A percentile compares a stretch with the other conserved stretches of the same genome.
Conservation (phyloP, 2,329 filamentous ascomycete species). For the Onygena corvina region DNA sequence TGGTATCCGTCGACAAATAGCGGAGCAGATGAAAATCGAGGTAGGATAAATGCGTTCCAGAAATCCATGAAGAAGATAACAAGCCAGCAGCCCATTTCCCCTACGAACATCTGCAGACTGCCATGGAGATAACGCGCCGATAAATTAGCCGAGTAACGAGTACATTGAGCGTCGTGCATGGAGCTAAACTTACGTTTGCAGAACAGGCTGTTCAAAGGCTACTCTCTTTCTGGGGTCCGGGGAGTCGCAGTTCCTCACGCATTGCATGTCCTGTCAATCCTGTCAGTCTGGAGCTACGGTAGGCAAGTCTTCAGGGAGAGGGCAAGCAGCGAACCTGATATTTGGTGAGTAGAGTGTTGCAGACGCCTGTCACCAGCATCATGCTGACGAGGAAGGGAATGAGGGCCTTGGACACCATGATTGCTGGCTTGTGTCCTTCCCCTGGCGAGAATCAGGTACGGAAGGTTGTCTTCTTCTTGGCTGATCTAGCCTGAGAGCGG, state of each 20-base stretch:
- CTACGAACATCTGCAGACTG: constrained; percentile 85
- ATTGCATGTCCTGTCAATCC: constrained; percentile 68
- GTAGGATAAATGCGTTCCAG: constrained; percentile 46
- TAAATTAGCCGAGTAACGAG: not conserved
- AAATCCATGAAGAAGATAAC: constrained; percentile 62
- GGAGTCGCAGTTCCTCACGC: constrained; percentile 75
- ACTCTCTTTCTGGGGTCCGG: constrained; percentile 52
- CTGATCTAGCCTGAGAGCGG: not conserved
- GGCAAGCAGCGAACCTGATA: constrained; percentile 57
- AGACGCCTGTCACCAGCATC: constrained; percentile 93
- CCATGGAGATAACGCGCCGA: not conserved
- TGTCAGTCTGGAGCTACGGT: constrained; percentile 77
- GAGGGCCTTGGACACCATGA: constrained; percentile 58
- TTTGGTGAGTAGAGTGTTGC: constrained; percentile 94
- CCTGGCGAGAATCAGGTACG: not conserved
- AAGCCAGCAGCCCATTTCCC: constrained; percentile 92
- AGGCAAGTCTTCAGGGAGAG: constrained; percentile 3
- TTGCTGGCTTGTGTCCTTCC: constrained; percentile 11
- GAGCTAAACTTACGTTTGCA: constrained; percentile 55
- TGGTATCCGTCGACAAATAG: constrained; percentile 50
- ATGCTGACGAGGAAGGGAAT: constrained; percentile 81
- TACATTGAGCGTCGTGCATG: not conserved
- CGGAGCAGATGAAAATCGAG: constrained; percentile 28
- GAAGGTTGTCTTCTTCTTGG: not conserved
- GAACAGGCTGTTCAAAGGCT: constrained; percentile 85